A percentile compares a stretch with the other conserved stretches of the same genome.
phyloP scores from a whole-genome alignment of 306 rosid genomes.

The Echinosophora koreensis region DNA sequence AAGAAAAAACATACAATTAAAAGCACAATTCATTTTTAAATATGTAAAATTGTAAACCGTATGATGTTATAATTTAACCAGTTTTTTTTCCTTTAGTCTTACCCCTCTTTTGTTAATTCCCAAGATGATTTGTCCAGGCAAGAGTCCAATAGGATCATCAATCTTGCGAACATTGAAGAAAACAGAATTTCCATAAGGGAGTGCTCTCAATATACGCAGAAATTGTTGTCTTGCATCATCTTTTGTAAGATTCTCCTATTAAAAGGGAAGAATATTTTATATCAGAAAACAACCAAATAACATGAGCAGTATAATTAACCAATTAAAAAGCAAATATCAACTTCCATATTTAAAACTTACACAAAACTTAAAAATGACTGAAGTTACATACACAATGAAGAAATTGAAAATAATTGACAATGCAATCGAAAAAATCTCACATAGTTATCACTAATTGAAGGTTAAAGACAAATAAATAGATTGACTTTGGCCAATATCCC shows the following conservation, averaged over 20 bases:
- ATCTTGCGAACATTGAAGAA: conserved; percentile 96
- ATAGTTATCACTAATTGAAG: not conserved
- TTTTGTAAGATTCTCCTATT: conserved; percentile 80
- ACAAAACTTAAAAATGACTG: conserved; percentile 30
- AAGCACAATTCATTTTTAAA: not conserved
- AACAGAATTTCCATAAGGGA: conserved; percentile 95
- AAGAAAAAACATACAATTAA: conserved; percentile 45
- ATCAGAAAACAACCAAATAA: conserved; percentile 2
- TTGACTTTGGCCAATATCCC: conserved; percentile 7
- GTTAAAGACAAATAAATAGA: conserved; percentile 24
- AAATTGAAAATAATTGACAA: conserved; percentile 3
- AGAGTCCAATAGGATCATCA: conserved; percentile 98
- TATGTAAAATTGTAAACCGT: not conserved
- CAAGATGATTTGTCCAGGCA: conserved; percentile 89
- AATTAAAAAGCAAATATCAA: conserved; percentile 21
- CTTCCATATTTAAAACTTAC: not conserved
- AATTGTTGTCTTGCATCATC: conserved; percentile 97
- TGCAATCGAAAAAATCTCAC: conserved; percentile 19
- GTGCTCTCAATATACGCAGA: conserved; percentile 84
- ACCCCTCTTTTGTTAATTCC: conserved; percentile 99
- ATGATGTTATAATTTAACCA: not conserved
- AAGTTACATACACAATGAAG: conserved; percentile 12
- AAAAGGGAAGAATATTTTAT: conserved; percentile 17
- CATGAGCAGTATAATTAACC: conserved; percentile 7
- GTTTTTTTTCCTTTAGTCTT: conserved; percentile 41